These are phyloP conservation scores for Hortaea werneckii DNA, from an alignment of 2,329 filamentous ascomycete genomes.

Conservation along the genomic window DNA sequence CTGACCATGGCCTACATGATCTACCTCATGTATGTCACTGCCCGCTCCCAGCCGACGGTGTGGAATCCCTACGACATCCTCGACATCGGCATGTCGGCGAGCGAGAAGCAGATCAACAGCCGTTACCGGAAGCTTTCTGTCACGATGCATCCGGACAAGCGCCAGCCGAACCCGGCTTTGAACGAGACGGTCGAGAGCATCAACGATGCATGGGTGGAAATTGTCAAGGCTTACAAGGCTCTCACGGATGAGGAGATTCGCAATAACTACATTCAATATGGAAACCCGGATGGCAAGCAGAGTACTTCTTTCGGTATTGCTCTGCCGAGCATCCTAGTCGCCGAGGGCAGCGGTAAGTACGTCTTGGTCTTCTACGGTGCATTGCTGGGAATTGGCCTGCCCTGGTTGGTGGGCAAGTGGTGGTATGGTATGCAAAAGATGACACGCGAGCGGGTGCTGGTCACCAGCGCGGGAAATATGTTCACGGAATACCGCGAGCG, in stretches of 20 bases:
- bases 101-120: slow-evolving; percentile 84
- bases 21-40: slow-evolving; percentile 77
- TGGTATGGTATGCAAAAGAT: slow-evolving; percentile 94
- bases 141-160: slow-evolving; percentile 88
- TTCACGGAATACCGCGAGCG: slow-evolving; percentile 87
- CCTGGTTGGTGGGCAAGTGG: slow-evolving; percentile 91
- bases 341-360: slow-evolving; percentile 91
- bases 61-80: slow-evolving; percentile 98
- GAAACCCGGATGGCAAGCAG: slow-evolving; percentile 96
- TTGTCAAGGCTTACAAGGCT: slow-evolving; percentile 96
- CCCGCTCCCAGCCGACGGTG: slow-evolving; percentile 60
- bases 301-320: slow-evolving; percentile 97
- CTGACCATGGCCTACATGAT: slow-evolving; percentile 77
- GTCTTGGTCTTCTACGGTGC: slow-evolving; percentile 81
- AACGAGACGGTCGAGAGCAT: slow-evolving; percentile 81
- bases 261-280: slow-evolving; percentile 93
- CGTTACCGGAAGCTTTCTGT: slow-evolving; percentile 81
- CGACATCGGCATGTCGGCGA: slow-evolving; percentile 69
- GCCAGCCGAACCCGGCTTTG: slow-evolving; percentile 68
- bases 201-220: slow-evolving; percentile 83
- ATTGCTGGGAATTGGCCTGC: slow-evolving; percentile 78
- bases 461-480: slow-evolving; percentile 87
- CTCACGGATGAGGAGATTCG: slow-evolving; percentile 94
- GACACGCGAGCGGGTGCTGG: slow-evolving; percentile 86
- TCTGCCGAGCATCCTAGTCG: slow-evolving; percentile 82